Evolutionary conservation across 2,329 filamentous ascomycete species (phyloP).

Genomic region (Colletotrichum simmondsii): DNA sequence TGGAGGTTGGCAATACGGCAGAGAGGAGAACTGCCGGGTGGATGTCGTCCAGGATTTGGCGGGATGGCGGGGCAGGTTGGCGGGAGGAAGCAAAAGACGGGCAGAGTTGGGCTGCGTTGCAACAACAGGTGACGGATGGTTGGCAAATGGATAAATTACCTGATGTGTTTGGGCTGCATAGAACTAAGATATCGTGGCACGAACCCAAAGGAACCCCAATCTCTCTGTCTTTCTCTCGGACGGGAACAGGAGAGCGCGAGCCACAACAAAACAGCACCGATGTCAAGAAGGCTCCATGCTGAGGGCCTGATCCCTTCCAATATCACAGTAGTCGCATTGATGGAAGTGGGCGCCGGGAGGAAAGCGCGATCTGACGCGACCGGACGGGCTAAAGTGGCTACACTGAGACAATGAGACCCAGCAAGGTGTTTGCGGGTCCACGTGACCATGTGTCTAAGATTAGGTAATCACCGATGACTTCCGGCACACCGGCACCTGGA

Average conservation of each 20-base stretch:
- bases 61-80: neutral
- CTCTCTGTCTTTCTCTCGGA: neutral
- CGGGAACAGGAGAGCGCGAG: constrained; percentile 15
- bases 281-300: constrained; percentile 33
- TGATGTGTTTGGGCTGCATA: neutral
- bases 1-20: neutral
- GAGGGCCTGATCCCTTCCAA: constrained; percentile 12
- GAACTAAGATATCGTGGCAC: neutral
- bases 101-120: neutral
- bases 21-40: neutral
- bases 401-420: constrained; percentile 14
- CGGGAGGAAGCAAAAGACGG: neutral
- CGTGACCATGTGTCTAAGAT: neutral
- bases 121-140: neutral
- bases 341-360: neutral
- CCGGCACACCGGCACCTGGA: neutral
- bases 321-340: constrained; percentile 26
- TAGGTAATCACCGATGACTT: neutral
- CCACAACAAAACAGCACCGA: constrained; percentile 15
- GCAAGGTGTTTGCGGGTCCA: neutral
- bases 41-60: neutral
- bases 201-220: neutral
- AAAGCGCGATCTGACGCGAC: constrained; percentile 29
- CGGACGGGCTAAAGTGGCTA: constrained; percentile 20
- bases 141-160: constrained; percentile 11